Conservation (phyloP, 1,284 basidiomycete species). For the Pisolithus thermaeus region DNA sequence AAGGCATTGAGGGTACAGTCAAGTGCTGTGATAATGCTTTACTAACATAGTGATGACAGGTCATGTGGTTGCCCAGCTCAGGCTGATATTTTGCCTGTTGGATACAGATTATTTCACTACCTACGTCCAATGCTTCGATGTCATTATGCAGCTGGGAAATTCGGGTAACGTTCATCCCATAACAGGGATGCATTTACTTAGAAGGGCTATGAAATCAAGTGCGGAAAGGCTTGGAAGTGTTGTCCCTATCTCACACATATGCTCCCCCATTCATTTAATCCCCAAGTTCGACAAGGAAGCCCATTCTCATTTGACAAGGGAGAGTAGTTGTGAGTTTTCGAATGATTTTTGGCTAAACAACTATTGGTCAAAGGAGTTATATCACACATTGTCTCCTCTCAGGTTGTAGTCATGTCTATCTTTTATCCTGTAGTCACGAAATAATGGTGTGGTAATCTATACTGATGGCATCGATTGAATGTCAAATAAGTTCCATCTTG, state of each 20-base stretch:
- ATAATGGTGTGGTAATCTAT: too few species aligned
- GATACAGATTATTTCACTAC: background rate
- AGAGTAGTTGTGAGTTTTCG: conserved; percentile 3
- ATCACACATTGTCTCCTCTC: background rate
- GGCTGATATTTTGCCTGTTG: background rate
- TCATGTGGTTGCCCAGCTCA: background rate
- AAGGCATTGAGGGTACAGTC: background rate
- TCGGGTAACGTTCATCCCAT: background rate
- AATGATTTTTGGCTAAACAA: conserved; percentile 8
- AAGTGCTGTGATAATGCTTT: background rate
- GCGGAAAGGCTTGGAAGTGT: background rate
- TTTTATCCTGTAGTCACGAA: too few species aligned
- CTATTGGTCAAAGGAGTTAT: conserved; percentile 2
- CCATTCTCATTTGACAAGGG: background rate
- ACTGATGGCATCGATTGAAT: too few species aligned
- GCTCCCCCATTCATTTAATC: conserved; percentile 4
- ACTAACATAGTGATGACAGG: background rate
- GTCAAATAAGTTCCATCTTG: too few species aligned
- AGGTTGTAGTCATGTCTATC: too few species aligned
- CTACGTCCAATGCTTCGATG: conserved; percentile 5
- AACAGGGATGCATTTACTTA: conserved; percentile 6
- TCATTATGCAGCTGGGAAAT: background rate
- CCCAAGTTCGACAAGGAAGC: conserved; percentile 2
- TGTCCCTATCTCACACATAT: conserved; percentile 4
- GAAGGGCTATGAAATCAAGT: background rate